Evolutionary conservation across 2,329 filamentous ascomycete genomes (phyloP), one percentile per base, ranked within the genome.

Genomic region (Colletotrichum lini): DNA sequence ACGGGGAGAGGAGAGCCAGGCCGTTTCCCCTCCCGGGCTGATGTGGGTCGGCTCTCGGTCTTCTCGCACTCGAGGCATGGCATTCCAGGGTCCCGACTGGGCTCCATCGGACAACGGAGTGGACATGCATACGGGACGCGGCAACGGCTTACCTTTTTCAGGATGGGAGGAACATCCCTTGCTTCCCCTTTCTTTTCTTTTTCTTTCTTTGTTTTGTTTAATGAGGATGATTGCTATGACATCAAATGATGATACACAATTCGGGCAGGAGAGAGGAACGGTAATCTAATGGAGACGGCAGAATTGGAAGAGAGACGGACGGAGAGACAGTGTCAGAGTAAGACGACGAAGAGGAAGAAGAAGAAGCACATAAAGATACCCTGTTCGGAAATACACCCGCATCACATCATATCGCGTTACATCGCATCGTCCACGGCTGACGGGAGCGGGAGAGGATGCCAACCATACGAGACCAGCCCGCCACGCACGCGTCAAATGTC

Each of bases 11-110:
- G 30, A 35, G 9, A 35, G 30, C 30, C 30, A 67, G 50, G 64
- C 42, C 47, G 44, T 66, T 70, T 49, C 66, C 47, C 40, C 66
- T 49, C 66, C 47, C 40, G 26, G 62, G 49, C 26, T 26, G 53
- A 40, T 47, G 53, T 56, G 62, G 52, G 62, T n/a, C 50, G 42
- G 52, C 45, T 56, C 40, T 65, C 53, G 62, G 50, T 57, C 50
- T 52, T 50, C 56, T 68, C 60, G 60, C 23, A 63, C 40, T 63
- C 35, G 12, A 42, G 60, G 47, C 59, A 62, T 40, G 45, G 59
- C 53, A 57, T 57, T 57, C 35, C 35, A 42, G 53, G 53, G 53
- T 49, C 30, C 40, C 40, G n/a, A 42, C 45, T 50, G 59, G 35
- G 59, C 59, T 62, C 30, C 21, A 52, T 52, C 47, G 59, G 23